Percentiles rank a stretch among this genome's conserved stretches.
These are phyloP conservation scores for Clavispora carvajalis DNA, from an alignment of 805 yeast species.

Conservation along the genomic window DNA sequence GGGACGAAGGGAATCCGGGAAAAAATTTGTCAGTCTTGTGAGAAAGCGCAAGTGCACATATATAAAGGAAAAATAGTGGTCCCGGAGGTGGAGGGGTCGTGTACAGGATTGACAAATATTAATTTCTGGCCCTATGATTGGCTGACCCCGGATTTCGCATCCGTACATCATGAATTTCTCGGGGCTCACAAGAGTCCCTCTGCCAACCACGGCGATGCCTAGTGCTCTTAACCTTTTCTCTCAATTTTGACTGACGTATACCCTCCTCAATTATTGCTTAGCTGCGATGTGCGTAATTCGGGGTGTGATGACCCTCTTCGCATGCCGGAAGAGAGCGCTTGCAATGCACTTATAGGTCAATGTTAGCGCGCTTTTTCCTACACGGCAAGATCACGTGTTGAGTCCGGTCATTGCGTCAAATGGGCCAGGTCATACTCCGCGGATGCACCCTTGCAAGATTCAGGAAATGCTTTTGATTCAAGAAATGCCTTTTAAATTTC, in stretches of 20 bases:
- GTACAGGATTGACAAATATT: slow-evolving; percentile 15
- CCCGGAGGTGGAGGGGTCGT: slow-evolving; percentile 5
- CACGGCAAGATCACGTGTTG: background rate
- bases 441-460: no score
- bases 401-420: no score
- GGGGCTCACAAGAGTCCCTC: no score
- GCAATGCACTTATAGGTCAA: background rate
- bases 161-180: background rate
- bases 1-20: background rate
- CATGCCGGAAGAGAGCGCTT: background rate
- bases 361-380: background rate
- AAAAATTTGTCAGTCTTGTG: background rate
- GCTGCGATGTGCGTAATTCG: no score
- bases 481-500: no score
- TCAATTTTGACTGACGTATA: no score
- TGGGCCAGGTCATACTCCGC: no score
- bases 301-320: background rate
- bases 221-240: no score
- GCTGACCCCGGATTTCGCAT: slow-evolving; percentile 15
- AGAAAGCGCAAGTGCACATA: background rate
- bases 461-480: no score
- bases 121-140: slow-evolving; percentile 11
- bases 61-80: slow-evolving; percentile 1
- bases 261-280: no score
- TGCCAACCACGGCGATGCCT: no score